Percentiles rank a stretch among this genome's conserved stretches.
These are phyloP conservation scores for Diaporthe sp. DNA, from an alignment of 2,329 filamentous ascomycete species.

Conservation along the genomic window DNA sequence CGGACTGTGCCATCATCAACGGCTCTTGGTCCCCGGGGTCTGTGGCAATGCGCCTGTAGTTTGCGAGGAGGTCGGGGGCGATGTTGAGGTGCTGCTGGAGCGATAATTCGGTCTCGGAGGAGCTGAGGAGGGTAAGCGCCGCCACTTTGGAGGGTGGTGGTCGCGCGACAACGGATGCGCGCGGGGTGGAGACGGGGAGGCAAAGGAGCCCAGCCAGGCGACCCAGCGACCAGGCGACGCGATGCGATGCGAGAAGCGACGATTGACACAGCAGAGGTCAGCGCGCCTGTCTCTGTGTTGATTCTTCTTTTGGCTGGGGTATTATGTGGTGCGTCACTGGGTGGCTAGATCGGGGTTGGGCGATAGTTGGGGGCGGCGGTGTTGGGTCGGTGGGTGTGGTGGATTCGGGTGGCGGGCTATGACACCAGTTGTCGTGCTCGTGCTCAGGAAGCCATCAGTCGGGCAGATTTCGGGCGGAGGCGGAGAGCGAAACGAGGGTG, in stretches of 20 bases:
- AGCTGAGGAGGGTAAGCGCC: slow-evolving; percentile 68
- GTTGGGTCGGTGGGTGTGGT: slow-evolving; percentile 25
- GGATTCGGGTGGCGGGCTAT: slow-evolving; percentile 26
- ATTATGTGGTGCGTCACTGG: slow-evolving; percentile 29
- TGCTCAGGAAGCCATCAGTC: slow-evolving; percentile 39
- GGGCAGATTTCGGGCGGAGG: slow-evolving; percentile 22
- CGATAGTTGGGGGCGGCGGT: slow-evolving; percentile 20
- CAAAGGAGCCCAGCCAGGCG: slow-evolving; percentile 22
- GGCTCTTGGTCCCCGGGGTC: slow-evolving; percentile 69
- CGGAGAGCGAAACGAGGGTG: slow-evolving; percentile 8
- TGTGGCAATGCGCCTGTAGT: slow-evolving; percentile 61
- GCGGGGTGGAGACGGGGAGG: slow-evolving; percentile 45
- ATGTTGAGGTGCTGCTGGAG: slow-evolving; percentile 73
- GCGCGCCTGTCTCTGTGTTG: slow-evolving; percentile 6
- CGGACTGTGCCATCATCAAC: slow-evolving; percentile 79
- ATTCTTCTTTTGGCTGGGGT: slow-evolving; percentile 8
- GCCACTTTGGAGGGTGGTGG: slow-evolving; percentile 61
- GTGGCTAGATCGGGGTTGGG: slow-evolving; percentile 23
- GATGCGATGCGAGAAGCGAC: slow-evolving; percentile 11
- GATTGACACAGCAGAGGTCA: slow-evolving; percentile 29
- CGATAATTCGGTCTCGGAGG: slow-evolving; percentile 69
- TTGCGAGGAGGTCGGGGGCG: slow-evolving; percentile 64
- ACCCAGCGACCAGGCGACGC: slow-evolving; percentile 37
- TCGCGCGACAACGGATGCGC: slow-evolving; percentile 51
- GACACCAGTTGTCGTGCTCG: slow-evolving; percentile 35